Evolutionary conservation across 257 asterid genomes (phyloP).

Genomic region (Ocimum tenuiflorum): DNA sequence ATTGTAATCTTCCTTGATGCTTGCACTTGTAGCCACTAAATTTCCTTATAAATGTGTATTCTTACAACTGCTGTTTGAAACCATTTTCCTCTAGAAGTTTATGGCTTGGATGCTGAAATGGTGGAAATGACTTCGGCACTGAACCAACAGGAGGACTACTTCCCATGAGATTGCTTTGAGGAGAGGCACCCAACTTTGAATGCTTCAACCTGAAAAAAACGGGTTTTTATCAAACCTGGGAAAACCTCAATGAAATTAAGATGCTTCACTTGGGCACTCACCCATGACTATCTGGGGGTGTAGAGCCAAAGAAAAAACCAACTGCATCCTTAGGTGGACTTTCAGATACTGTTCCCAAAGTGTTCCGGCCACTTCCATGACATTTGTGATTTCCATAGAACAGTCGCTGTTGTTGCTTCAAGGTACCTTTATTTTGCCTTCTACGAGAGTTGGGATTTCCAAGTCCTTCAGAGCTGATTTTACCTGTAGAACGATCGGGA

Average conservation of each 20-base stretch:
- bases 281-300: conserved; percentile 80
- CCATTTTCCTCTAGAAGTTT: conserved; percentile 88
- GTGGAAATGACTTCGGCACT: conserved; percentile 67
- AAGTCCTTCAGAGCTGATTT: conserved; percentile 36
- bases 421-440: conserved; percentile 53
- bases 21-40: conserved; percentile 9
- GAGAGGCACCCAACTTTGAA: conserved; percentile 72
- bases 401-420: conserved; percentile 70
- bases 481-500: conserved; percentile 42
- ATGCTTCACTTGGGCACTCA: conserved; percentile 26
- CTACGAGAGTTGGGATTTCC: conserved; percentile 47
- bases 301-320: conserved; percentile 90
- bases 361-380: conserved; percentile 47
- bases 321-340: conserved; percentile 76
- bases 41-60: conserved; percentile 4
- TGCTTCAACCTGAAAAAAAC: conserved; percentile 44
- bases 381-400: conserved; percentile 43
- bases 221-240: background rate
- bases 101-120: conserved; percentile 92
- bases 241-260: background rate
- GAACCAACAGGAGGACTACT: conserved; percentile 88
- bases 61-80: conserved; percentile 90
- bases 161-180: conserved; percentile 50
- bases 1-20: background rate
- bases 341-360: conserved; percentile 45